Evolutionary conservation across 2,329 filamentous ascomycete genomes (phyloP).

Genomic region (Fusarium drepaniforme): DNA sequence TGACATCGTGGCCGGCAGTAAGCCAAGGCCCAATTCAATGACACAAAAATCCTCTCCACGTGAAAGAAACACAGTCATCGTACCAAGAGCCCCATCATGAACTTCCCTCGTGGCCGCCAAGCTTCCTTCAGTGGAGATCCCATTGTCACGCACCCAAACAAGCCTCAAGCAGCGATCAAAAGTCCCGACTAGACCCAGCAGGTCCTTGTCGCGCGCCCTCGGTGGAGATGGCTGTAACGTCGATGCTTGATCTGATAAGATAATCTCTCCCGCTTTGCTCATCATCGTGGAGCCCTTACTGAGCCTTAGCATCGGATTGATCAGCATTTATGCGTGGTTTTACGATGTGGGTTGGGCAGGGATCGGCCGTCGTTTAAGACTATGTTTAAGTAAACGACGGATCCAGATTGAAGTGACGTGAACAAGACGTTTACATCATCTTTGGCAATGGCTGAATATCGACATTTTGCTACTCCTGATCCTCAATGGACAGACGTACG

Average conservation of each 20-base stretch:
- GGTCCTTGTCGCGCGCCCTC: neutral
- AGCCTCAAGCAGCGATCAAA: neutral
- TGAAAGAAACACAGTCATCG: neutral
- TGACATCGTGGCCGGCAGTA: neutral
- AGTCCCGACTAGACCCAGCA: neutral
- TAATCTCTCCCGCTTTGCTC: neutral
- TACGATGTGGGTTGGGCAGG: neutral
- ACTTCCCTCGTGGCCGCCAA: neutral
- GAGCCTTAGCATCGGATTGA: neutral
- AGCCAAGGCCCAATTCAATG: neutral
- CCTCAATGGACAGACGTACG: conserved; percentile 25
- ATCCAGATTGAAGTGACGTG: neutral
- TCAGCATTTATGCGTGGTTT: neutral
- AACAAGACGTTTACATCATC: neutral
- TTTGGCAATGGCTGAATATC: conserved; percentile 25
- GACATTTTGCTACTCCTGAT: conserved; percentile 16
- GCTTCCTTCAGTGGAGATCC: neutral
- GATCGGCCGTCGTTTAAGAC: neutral
- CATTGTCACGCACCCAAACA: neutral
- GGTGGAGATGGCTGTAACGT: neutral
- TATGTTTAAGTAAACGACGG: neutral
- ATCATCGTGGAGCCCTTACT: neutral
- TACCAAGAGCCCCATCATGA: neutral
- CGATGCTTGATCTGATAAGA: conserved; percentile 3
- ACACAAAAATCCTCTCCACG: neutral